A percentile compares a stretch with the other conserved stretches of the same genome.
These are phyloP conservation scores for Endothia cerciana DNA, from an alignment of 2,329 filamentous ascomycete species.

Conservation along the genomic window DNA sequence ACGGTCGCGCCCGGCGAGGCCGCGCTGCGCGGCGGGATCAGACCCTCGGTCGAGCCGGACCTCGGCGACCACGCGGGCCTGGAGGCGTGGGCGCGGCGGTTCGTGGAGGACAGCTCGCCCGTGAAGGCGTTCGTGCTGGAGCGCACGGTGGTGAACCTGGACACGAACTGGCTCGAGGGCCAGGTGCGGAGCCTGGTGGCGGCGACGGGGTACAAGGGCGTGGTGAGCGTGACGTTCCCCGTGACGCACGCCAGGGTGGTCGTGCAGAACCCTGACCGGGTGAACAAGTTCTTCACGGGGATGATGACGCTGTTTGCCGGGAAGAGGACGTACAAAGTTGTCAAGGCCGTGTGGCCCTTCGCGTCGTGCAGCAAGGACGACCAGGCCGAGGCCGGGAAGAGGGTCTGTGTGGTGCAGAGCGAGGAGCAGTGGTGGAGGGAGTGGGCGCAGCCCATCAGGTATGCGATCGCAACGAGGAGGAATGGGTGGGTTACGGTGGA, in stretches of 20 bases:
- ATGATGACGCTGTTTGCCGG: slow-evolving; percentile 56
- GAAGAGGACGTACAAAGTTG: slow-evolving; percentile 58
- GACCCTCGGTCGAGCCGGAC: slow-evolving; percentile 48
- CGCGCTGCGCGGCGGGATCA: slow-evolving; percentile 52
- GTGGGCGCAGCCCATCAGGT: slow-evolving; percentile 51
- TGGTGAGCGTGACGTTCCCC: slow-evolving; percentile 53
- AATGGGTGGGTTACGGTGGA: slow-evolving; percentile 55
- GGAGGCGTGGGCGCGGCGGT: slow-evolving; percentile 54
- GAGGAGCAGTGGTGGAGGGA: slow-evolving; percentile 61
- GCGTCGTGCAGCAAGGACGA: slow-evolving; percentile 53
- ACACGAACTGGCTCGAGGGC: slow-evolving; percentile 58
- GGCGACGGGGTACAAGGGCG: slow-evolving; percentile 53
- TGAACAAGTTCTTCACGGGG: slow-evolving; percentile 58
- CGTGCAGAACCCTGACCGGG: slow-evolving; percentile 55
- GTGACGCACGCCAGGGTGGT: slow-evolving; percentile 54
- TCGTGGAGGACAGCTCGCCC: slow-evolving; percentile 48
- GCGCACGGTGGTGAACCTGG: slow-evolving; percentile 57
- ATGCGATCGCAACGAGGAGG: slow-evolving; percentile 43
- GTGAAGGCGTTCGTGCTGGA: slow-evolving; percentile 57
- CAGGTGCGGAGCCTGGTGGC: slow-evolving; percentile 56
- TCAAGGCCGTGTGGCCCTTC: slow-evolving; percentile 62
- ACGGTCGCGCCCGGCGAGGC: slow-evolving; percentile 53
- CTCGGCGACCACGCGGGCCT: slow-evolving; percentile 46
- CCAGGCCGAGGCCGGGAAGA: slow-evolving; percentile 25
- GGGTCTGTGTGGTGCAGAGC: slow-evolving; percentile 55